Percentiles rank a stretch among this genome's conserved stretches.
Evolutionary conservation across 441 rosid genomes (phyloP).

Genomic region (Eruca vesicaria): DNA sequence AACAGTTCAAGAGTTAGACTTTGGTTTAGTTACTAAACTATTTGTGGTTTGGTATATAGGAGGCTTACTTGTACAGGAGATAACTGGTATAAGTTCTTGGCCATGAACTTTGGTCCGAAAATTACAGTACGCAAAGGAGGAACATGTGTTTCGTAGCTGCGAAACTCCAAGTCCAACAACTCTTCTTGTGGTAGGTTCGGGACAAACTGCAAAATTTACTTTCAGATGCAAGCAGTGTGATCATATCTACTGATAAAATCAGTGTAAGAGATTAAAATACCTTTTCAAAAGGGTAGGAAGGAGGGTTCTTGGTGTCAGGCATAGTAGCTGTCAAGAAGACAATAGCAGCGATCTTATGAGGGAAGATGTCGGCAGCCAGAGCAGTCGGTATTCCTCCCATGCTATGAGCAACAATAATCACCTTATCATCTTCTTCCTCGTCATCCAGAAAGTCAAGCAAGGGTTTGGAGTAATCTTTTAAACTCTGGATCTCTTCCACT

Average conservation of each 20-base stretch:
- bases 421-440: slow-evolving; percentile 31
- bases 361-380: slow-evolving; percentile 46
- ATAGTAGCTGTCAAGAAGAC: slow-evolving; percentile 41
- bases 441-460: slow-evolving; percentile 38
- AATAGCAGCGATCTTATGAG: slow-evolving; percentile 42
- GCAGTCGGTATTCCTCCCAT: slow-evolving; percentile 53
- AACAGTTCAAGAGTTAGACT: neutral
- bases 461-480: slow-evolving; percentile 44
- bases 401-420: slow-evolving; percentile 59
- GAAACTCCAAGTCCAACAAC: slow-evolving; percentile 5
- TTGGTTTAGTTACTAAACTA: neutral
- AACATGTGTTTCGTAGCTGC: neutral
- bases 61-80: neutral
- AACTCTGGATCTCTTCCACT: slow-evolving; percentile 32
- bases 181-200: neutral
- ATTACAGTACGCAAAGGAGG: neutral
- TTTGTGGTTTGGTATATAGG: neutral
- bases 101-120: slow-evolving; percentile 35
- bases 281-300: slow-evolving; percentile 3
- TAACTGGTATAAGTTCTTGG: slow-evolving; percentile 27
- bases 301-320: slow-evolving; percentile 29
- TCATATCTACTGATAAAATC: neutral
- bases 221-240: neutral
- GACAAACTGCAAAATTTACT: neutral
- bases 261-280: neutral